phyloP scores from a whole-genome alignment of 306 rosid species.

The Lablab purpureus region DNA sequence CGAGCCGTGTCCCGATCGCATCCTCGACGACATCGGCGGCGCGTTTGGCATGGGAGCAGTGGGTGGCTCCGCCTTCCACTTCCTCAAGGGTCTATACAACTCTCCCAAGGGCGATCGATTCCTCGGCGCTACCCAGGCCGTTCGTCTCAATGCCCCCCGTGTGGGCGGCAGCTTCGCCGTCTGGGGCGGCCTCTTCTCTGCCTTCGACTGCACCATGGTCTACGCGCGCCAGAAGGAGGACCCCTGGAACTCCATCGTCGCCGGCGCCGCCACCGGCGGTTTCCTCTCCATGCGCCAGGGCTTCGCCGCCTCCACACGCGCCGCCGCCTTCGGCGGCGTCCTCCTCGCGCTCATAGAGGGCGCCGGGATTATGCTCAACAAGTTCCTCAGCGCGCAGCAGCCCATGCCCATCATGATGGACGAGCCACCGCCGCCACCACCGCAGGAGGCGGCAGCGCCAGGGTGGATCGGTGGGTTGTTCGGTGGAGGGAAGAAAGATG shows the following conservation, averaged over 20 bases:
- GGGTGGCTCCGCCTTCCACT: slow-evolving; percentile 80
- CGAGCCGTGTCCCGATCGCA: slow-evolving; percentile 85
- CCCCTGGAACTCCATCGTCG: slow-evolving; percentile 82
- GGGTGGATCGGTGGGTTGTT: slow-evolving; percentile 63
- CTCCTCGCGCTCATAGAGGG: slow-evolving; percentile 77
- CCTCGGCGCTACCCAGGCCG: slow-evolving; percentile 72
- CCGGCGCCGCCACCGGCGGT: slow-evolving; percentile 90
- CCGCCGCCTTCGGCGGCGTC: slow-evolving; percentile 70
- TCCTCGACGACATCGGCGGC: slow-evolving; percentile 75
- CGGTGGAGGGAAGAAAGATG: slow-evolving; percentile 60
- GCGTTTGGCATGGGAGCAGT: slow-evolving; percentile 87
- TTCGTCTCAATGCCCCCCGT: slow-evolving; percentile 75
- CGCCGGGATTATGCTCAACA: slow-evolving; percentile 76
- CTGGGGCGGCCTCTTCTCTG: slow-evolving; percentile 81
- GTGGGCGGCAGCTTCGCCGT: slow-evolving; percentile 83
- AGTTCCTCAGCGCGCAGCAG: slow-evolving; percentile 61
- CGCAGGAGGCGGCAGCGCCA: neutral
- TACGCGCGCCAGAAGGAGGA: slow-evolving; percentile 79
- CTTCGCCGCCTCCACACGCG: slow-evolving; percentile 57
- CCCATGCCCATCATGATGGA: slow-evolving; percentile 62
- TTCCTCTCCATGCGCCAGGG: slow-evolving; percentile 86
- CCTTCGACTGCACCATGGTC: slow-evolving; percentile 80
- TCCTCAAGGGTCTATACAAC: slow-evolving; percentile 70
- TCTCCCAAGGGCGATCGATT: slow-evolving; percentile 73
- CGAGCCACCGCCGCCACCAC: slow-evolving; percentile 37